phyloP scores from a whole-genome alignment of 345 rosid genomes.

The Eucalyptus viminalis region DNA sequence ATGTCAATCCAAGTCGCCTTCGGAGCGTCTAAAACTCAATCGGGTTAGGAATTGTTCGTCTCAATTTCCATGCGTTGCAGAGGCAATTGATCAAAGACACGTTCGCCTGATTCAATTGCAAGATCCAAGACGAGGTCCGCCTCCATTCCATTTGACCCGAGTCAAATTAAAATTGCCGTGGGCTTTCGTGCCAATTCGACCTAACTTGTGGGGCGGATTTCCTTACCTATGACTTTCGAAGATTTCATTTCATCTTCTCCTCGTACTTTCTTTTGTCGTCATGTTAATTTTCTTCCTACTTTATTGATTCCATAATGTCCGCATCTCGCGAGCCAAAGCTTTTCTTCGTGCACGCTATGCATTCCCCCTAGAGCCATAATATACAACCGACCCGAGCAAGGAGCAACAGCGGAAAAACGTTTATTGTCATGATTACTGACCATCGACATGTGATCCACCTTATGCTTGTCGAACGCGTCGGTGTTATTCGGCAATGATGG shows the following conservation, averaged over 20 bases:
- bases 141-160: background rate
- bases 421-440: background rate
- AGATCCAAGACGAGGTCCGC: background rate
- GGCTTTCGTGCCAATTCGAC: background rate
- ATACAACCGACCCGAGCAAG: background rate
- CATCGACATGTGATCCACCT: background rate
- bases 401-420: background rate
- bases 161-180: background rate
- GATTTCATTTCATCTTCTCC: background rate
- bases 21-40: rapidly evolving
- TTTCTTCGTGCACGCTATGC: background rate
- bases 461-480: background rate
- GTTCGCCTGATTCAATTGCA: background rate
- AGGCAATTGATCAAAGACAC: background rate
- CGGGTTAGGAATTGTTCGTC: background rate
- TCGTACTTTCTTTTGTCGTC: background rate
- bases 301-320: background rate
- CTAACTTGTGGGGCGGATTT: background rate
- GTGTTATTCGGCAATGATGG: background rate
- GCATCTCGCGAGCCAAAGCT: background rate
- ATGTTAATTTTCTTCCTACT: background rate
- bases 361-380: background rate
- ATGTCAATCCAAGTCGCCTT: background rate
- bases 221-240: background rate
- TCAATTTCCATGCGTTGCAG: background rate